phyloP scores from a whole-genome alignment of 2,329 filamentous ascomycete species.

The Aspergillus floridensis region DNA sequence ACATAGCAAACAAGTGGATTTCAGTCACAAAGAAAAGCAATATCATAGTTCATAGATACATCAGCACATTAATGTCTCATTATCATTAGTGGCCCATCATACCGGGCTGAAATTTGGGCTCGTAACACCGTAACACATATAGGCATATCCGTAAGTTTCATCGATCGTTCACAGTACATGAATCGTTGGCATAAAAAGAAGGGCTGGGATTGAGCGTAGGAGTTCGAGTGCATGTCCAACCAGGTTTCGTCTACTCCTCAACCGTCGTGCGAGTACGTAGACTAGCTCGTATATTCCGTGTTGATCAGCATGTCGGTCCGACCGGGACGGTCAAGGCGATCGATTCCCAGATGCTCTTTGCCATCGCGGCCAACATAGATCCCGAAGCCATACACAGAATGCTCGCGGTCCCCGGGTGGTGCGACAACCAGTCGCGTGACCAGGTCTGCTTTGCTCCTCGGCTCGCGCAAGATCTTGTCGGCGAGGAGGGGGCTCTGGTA shows the following conservation, averaged over 20 bases:
- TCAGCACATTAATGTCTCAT: slow-evolving; percentile 12
- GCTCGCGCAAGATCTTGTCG: slow-evolving; percentile 70
- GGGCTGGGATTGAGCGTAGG: not conserved
- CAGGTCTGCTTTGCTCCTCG: slow-evolving; percentile 66
- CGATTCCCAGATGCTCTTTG: slow-evolving; percentile 59
- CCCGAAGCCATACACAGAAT: slow-evolving; percentile 55
- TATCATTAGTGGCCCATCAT: slow-evolving; percentile 9
- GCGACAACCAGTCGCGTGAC: slow-evolving; percentile 63
- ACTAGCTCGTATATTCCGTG: slow-evolving; percentile 29
- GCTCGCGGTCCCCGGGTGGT: slow-evolving; percentile 37
- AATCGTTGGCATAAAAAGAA: not conserved
- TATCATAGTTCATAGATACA: not conserved
- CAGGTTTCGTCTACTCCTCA: not conserved
- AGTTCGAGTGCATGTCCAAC: not conserved
- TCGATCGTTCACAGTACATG: slow-evolving; percentile 7
- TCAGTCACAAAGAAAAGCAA: not conserved
- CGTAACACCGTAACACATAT: not conserved
- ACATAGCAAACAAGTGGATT: not conserved
- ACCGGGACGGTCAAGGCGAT: slow-evolving; percentile 50
- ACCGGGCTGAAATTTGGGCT: not conserved
- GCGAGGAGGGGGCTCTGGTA: slow-evolving; percentile 68
- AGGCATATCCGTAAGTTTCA: not conserved
- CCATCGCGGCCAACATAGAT: slow-evolving; percentile 59
- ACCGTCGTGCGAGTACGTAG: not conserved
- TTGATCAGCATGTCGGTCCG: slow-evolving; percentile 46